A percentile compares a stretch with the other conserved stretches of the same genome.
phyloP scores from a whole-genome alignment of 192 early-diverging fungal species.

The Oehlia diaphana region DNA sequence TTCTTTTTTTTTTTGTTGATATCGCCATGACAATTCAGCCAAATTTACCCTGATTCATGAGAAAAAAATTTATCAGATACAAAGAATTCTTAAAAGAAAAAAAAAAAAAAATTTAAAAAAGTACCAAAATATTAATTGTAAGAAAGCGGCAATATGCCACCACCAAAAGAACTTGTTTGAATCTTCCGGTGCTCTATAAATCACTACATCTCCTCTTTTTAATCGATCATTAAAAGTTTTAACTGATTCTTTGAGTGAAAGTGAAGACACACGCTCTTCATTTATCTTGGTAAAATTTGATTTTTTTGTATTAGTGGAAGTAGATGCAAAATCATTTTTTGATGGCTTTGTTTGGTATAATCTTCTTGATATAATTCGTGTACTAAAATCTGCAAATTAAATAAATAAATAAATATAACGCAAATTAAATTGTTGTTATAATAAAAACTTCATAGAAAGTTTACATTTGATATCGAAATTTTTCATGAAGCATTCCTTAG shows the following conservation, averaged over 20 bases:
- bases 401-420: not conserved
- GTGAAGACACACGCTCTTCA: not conserved
- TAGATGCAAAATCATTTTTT: not conserved
- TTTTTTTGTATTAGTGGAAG: not conserved
- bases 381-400: not conserved
- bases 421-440: not conserved
- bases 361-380: not conserved
- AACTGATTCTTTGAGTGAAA: not conserved
- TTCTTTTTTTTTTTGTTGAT: not conserved
- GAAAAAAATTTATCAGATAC: not conserved
- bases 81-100: not conserved
- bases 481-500: not conserved
- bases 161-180: not conserved
- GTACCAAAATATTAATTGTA: constrained; percentile 26
- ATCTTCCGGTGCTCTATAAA: constrained; percentile 10
- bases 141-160: constrained; percentile 6
- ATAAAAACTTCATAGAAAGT: not conserved
- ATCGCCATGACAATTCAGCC: constrained; percentile 18
- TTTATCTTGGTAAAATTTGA: not conserved
- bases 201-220: constrained; percentile 5
- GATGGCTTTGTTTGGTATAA: not conserved
- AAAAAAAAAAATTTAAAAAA: not conserved
- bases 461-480: not conserved
- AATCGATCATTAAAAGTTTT: not conserved
- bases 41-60: constrained; percentile 8